Evolutionary conservation across 129 eudicot genomes (phyloP).

Genomic region (Artemisia tridentata): DNA sequence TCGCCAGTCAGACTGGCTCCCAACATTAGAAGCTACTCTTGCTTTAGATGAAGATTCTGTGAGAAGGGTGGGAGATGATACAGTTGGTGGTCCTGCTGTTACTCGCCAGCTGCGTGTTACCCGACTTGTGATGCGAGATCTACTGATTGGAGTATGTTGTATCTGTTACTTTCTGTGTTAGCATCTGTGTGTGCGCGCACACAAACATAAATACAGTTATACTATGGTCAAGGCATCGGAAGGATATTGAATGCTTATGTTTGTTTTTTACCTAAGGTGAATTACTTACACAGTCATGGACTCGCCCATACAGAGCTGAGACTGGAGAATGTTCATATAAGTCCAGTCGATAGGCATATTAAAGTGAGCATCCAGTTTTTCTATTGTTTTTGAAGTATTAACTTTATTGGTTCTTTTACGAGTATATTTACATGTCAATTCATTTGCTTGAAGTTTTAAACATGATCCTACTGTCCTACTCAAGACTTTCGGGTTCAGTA

Average conservation of each 20-base stretch:
- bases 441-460: background rate
- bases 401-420: background rate
- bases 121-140: conserved; percentile 90
- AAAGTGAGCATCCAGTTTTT: conserved; percentile 56
- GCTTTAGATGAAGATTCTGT: conserved; percentile 95
- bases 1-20: conserved; percentile 94
- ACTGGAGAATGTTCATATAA: conserved; percentile 86
- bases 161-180: background rate
- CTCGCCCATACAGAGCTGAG: conserved; percentile 99
- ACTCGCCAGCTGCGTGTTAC: conserved; percentile 86
- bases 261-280: conserved; percentile 55
- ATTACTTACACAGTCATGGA: conserved; percentile 97
- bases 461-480: background rate
- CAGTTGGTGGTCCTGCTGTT: conserved; percentile 93
- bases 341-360: conserved; percentile 92
- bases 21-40: conserved; percentile 96
- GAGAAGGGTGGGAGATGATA: conserved; percentile 90
- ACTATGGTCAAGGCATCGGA: conserved; percentile 6
- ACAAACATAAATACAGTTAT: background rate
- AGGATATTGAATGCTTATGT: conserved; percentile 14
- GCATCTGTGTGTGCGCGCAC: conserved; percentile 1
- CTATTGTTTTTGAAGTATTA: conserved; percentile 1
- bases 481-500: background rate
- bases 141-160: conserved; percentile 86
- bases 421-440: conserved; percentile 15